Evolutionary conservation across 768 basidiomycete species (phyloP), one percentile per base, ranked within the genome.

Genomic region (Harrya chromipes): DNA sequence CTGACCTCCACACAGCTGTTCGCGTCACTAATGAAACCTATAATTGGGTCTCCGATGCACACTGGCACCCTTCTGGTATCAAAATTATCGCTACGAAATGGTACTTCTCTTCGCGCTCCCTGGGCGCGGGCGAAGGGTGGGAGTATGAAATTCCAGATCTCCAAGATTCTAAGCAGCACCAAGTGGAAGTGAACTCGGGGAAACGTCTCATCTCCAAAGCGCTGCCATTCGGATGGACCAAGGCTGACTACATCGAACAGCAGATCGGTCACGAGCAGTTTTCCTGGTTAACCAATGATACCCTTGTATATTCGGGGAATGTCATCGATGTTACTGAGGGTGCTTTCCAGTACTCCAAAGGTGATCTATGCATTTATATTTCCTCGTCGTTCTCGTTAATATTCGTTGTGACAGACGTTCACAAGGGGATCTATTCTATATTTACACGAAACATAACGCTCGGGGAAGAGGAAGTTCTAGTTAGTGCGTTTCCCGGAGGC

Each of bases 61-160:
- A 83, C 39, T 87, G 85, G 72, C 84, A 89, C 58, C 82, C 85
- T 4, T 80, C 79, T 10, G 83, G 83, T 1, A 56, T 65, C 26
- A 81, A 74, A 55, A 65, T 88, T 16, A 69, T 88, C 46, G 84
- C 85, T n/a, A 87, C 85, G 11, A 88, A 88, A 62, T 86, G 86
- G 85, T 87, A 86, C 54, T 86, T 81, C 21, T 81, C 80, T 6
- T 54, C 43, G 4, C 79, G 86, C 7, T 83, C 81, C 43, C 70
- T 87, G 27, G 84, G 83, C 31, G 85, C 84, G 1, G 85, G 84
- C 2, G 87, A 88, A 71, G 83, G 80, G 36, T 88, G 86, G 87
- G 75, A 81, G 60, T 88, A 83, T 52, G 40, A 65, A 6, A 72
- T 84, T 21, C 83, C 83, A 21, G 13, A 43, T 11, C 35, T 57